Base-by-base conservation (phyloP, 805 yeast species). In the Candida orba region DNA sequence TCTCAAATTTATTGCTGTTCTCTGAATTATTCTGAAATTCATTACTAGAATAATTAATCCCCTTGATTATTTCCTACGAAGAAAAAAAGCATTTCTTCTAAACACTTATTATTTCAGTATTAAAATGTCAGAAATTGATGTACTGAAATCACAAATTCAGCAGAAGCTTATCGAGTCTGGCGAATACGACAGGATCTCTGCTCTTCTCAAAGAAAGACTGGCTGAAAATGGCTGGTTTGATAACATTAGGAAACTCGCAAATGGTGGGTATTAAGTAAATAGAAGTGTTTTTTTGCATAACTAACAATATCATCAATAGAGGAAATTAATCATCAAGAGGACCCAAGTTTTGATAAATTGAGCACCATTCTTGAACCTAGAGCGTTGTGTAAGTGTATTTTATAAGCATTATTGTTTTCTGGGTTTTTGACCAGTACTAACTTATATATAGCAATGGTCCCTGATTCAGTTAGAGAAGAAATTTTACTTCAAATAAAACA, bases 181-280 rank as follows among this genome's bases (percentile, higher is more conserved):
- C 0, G 84, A 82, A 63, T 88, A 88, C 62, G 91, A 84, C 48
- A 66, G 74, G 51, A 82, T 87, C 43, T 79, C 83, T 40, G 73
- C 75, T 41, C 69, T 73, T 39, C 65, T 90, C 46, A 78, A 78
- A 52, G 71, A 80, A 43, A 77, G 76, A 54, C 71, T 90, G 10
- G 73, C 79, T 41, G 84, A 84, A 56, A 73, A 82, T 1, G 96
- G 96, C 6, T 90, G 97, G 97, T 78, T 77, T 47, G 95, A 87
- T 52, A 72, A 81, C 43, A 79, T 90, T 24, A 71, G 77, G 37
- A 73, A 72, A 34, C 52, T 83, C 35, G 84, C 95, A 48, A 46
- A 74, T 64, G 59, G 73, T 73, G 56, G 47, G 62, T 54, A 49
- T 31, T 20, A 20, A 20, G 4, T 20, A 20, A 20, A 20, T 5